Conservation (phyloP, 2,329 filamentous ascomycete genomes). For the Orbilia ellipsospora region DNA sequence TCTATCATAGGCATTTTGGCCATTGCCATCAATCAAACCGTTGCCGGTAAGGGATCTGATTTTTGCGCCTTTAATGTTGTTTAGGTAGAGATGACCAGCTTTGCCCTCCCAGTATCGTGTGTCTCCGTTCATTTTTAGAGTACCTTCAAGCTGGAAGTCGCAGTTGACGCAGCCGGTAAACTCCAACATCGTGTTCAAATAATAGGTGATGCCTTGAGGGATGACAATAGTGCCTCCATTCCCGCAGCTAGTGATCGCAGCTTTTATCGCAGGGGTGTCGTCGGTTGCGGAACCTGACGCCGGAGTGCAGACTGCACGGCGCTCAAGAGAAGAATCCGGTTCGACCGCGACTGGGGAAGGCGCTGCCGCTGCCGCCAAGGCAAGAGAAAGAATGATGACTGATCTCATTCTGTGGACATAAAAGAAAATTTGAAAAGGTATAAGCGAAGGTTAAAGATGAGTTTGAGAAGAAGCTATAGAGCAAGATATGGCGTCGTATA, state of each 20-base stretch:
- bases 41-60: slow-evolving; percentile 63
- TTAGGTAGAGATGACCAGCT: slow-evolving; percentile 63
- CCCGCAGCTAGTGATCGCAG: slow-evolving; percentile 64
- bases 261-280: slow-evolving; percentile 64
- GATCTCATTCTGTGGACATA: background rate
- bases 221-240: slow-evolving; percentile 65
- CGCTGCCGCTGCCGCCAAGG: background rate
- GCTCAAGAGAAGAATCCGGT: background rate
- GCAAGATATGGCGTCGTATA: no score
- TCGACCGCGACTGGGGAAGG: background rate
- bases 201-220: slow-evolving; percentile 63
- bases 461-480: background rate
- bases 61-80: slow-evolving; percentile 62
- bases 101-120: slow-evolving; percentile 64
- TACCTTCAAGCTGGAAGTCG: slow-evolving; percentile 65
- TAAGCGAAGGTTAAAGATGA: background rate
- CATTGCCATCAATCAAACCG: slow-evolving; percentile 66
- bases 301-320: slow-evolving; percentile 60
- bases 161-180: slow-evolving; percentile 64
- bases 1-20: slow-evolving; percentile 64
- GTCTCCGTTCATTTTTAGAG: slow-evolving; percentile 63
- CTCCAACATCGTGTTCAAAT: slow-evolving; percentile 64
- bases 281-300: slow-evolving; percentile 60
- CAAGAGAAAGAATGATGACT: background rate
- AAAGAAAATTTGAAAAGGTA: background rate